Evolutionary conservation across 139 green algal genomes (phyloP).

Genomic region (Trebouxia sp.): DNA sequence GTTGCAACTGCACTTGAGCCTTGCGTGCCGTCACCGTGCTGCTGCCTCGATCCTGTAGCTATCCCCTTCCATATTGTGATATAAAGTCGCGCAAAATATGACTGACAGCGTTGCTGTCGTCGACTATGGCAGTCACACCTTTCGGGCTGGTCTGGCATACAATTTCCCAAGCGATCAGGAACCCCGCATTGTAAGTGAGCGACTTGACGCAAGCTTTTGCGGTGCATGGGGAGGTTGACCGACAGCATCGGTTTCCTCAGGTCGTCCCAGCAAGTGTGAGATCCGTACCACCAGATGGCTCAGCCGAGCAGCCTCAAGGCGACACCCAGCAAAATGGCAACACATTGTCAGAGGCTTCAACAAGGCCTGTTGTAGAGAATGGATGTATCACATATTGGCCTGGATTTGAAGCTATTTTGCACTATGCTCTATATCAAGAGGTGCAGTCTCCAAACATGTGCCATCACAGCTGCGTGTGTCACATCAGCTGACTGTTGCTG

Average conservation of each 20-base stretch:
- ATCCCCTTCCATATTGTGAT: no score
- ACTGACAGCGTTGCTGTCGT: conserved; percentile 59
- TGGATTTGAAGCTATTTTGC: conserved; percentile 68
- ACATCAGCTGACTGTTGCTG: not conserved
- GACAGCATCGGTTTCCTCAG: not conserved
- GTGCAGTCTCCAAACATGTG: not conserved
- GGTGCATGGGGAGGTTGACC: not conserved
- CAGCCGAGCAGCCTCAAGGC: not conserved
- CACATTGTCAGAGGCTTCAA: not conserved
- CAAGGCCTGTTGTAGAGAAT: not conserved
- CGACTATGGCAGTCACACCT: conserved; percentile 64
- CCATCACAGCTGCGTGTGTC: not conserved
- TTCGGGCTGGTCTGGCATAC: conserved; percentile 66
- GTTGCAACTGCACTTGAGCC: no score
- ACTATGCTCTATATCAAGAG: conserved; percentile 68
- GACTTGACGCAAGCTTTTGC: not conserved
- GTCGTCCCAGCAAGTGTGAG: conserved; percentile 2
- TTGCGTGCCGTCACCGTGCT: no score
- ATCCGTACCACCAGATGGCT: not conserved
- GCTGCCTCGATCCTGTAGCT: no score
- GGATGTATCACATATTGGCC: conserved; percentile 65
- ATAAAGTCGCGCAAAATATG: conserved; percentile 16
- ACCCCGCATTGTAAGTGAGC: conserved; percentile 50
- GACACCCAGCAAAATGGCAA: not conserved
- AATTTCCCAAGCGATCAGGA: conserved; percentile 67